A percentile compares a stretch with the other conserved stretches of the same genome.
Evolutionary conservation across 108 stramenopile genomes (phyloP).

Genomic region (Cylindrotheca fusiformis): DNA sequence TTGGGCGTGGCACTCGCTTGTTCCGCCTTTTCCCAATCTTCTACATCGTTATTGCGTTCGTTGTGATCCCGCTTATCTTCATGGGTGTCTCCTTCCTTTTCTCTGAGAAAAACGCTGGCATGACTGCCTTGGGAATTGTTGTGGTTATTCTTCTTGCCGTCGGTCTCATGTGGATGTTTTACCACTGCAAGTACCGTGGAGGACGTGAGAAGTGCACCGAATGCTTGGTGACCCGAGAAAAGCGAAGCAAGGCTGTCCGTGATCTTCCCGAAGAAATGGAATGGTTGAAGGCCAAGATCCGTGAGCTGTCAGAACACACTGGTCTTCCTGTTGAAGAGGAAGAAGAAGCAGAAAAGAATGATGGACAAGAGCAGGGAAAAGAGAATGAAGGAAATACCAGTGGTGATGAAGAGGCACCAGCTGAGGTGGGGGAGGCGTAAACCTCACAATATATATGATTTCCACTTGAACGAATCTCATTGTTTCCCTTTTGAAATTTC

Average conservation of each 20-base stretch:
- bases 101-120: slow-evolving; percentile 46
- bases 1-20: slow-evolving; percentile 60
- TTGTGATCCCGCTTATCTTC: slow-evolving; percentile 58
- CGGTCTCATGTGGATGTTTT: slow-evolving; percentile 28
- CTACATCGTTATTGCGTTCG: slow-evolving; percentile 69
- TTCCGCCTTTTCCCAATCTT: slow-evolving; percentile 62
- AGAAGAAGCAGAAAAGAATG: slow-evolving; percentile 1
- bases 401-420: no score
- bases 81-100: slow-evolving; percentile 62
- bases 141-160: no score
- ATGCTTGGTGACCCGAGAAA: no score
- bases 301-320: slow-evolving; percentile 44
- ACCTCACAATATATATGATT: no score
- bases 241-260: slow-evolving; percentile 18
- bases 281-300: no score
- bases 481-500: no score
- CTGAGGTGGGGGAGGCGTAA: no score
- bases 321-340: slow-evolving; percentile 19
- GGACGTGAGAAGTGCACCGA: no score
- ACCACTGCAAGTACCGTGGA: slow-evolving; percentile 48
- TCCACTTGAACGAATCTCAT: no score
- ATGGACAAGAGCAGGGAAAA: no score
- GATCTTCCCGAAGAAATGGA: slow-evolving; percentile 54
- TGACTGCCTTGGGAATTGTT: no score
- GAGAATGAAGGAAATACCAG: no score